phyloP scores from a whole-genome alignment of 441 rosid species.

The Lepidium campestre region DNA sequence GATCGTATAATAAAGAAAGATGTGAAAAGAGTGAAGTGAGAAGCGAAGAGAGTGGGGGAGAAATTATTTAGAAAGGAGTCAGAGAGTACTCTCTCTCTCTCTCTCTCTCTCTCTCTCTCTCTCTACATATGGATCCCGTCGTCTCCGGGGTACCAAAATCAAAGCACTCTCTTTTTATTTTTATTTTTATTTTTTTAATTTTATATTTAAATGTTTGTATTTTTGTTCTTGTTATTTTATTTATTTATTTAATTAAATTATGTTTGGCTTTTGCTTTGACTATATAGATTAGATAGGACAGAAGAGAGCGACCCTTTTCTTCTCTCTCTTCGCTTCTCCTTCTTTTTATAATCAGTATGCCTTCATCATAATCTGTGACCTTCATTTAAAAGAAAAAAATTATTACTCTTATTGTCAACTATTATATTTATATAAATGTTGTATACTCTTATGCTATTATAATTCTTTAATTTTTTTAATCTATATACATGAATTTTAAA shows the following conservation, averaged over 20 bases:
- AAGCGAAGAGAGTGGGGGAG: slow-evolving; percentile 41
- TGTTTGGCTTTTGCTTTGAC: slow-evolving; percentile 42
- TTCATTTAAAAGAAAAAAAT: too few species aligned
- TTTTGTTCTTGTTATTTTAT: slow-evolving; percentile 3
- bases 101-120: slow-evolving; percentile 41
- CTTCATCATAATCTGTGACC: slow-evolving; percentile 13
- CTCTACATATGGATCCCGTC: slow-evolving; percentile 43
- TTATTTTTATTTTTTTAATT: not conserved
- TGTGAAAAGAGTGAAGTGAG: slow-evolving; percentile 17
- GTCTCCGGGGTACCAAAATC: slow-evolving; percentile 51
- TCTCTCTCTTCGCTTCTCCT: slow-evolving; percentile 22
- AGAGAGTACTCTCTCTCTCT: slow-evolving; percentile 26
- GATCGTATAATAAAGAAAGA: slow-evolving; percentile 3
- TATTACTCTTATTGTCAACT: not conserved
- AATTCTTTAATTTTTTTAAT: too few species aligned
- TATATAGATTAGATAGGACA: slow-evolving; percentile 31
- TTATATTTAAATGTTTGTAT: slow-evolving; percentile 2
- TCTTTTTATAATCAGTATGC: not conserved
- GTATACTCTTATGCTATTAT: too few species aligned
- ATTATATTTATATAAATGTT: too few species aligned
- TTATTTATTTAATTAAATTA: not conserved
- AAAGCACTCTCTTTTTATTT: slow-evolving; percentile 9
- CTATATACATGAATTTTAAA: too few species aligned
- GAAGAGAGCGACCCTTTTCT: slow-evolving; percentile 33
- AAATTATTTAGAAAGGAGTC: slow-evolving; percentile 25